Evolutionary conservation across 805 yeast species (phyloP), one percentile per base, ranked within the genome.

Genomic region (Candida ulmi): DNA sequence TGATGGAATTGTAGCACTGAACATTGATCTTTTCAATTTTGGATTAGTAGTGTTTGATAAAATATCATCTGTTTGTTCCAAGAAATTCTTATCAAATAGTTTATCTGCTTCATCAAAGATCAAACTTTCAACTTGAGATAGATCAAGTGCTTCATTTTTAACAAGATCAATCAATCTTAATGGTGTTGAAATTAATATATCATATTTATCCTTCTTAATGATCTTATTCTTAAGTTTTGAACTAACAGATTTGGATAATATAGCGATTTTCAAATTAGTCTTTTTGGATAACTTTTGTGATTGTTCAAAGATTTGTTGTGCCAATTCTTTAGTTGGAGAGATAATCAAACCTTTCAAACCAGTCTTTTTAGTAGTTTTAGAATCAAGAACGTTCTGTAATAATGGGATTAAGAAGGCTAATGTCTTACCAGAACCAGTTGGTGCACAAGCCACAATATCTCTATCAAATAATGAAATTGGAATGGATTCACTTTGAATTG

Each of bases 351-450:
- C 95, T 48, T 83, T 70, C 9, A 86, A 67, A 1, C 84, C 85
- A 12, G 46, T 37, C 8, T 11, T 24, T n/a, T 35, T 35, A 15
- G 33, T 34, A 36, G 11, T 50, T 42, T 33, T 55, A 13, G 64
- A 54, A 4, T 38, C 42, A 17, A 42, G 38, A 8, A 74, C 58
- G 41, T 65, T 64, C 33, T 86, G 93, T 17, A 93, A 62, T 51
- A 91, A 52, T 4, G 99, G 99, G 15, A 88, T 76, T 41, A 86
- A 65, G 57, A 84, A 93, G 24, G 97, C 95, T 36, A 93, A 68
- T 0, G 99, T 93, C 59, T 93, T 93, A 69, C 99, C 99, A 5
- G 97, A 88, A 51, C 99, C 99, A 1, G 99, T 93, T 35, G 98
- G 98, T 0, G 98, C 97, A 70, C 96, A 87, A 1, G 95, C 95